Evolutionary conservation across 2,329 filamentous ascomycete genomes (phyloP).

Genomic region (Ascochyta clinopodiicola): DNA sequence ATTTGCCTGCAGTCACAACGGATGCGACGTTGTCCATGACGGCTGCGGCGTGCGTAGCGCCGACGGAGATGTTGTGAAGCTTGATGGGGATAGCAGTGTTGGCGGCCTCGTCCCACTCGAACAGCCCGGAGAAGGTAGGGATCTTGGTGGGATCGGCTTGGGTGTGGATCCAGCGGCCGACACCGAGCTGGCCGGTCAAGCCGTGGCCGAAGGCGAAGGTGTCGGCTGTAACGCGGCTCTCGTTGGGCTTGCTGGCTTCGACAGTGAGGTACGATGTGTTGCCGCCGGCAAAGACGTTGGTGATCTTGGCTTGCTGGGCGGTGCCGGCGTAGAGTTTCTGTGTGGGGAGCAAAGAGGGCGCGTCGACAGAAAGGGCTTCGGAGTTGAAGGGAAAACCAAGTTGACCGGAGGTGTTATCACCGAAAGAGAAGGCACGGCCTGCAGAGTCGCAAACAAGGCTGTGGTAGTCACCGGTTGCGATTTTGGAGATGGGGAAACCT

Average conservation of each 20-base stretch:
- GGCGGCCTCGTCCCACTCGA: slow-evolving; percentile 81
- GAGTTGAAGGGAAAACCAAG: slow-evolving; percentile 78
- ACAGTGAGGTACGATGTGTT: slow-evolving; percentile 86
- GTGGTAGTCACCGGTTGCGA: slow-evolving; percentile 87
- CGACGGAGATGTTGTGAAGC: slow-evolving; percentile 74
- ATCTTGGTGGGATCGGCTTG: slow-evolving; percentile 80
- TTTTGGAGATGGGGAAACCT: slow-evolving; percentile 72
- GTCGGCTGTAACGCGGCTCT: slow-evolving; percentile 71
- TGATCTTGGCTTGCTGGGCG: slow-evolving; percentile 70
- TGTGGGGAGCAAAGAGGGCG: slow-evolving; percentile 73
- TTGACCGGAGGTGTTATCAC: slow-evolving; percentile 91
- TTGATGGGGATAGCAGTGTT: slow-evolving; percentile 78
- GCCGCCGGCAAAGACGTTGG: slow-evolving; percentile 82
- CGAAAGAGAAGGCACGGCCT: slow-evolving; percentile 84
- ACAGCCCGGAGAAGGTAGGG: slow-evolving; percentile 80
- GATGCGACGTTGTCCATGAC: slow-evolving; percentile 82
- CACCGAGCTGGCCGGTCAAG: slow-evolving; percentile 82
- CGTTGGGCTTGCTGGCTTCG: slow-evolving; percentile 70
- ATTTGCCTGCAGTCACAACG: slow-evolving; percentile 58
- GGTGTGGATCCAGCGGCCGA: slow-evolving; percentile 86
- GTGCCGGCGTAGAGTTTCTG: slow-evolving; percentile 75
- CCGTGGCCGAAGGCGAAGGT: slow-evolving; percentile 88
- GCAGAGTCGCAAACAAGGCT: slow-evolving; percentile 78
- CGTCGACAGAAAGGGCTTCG: slow-evolving; percentile 68
- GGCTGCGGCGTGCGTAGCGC: slow-evolving; percentile 80